Base-by-base conservation (phyloP, 257 asterid genomes). In the Solanum chilense region DNA sequence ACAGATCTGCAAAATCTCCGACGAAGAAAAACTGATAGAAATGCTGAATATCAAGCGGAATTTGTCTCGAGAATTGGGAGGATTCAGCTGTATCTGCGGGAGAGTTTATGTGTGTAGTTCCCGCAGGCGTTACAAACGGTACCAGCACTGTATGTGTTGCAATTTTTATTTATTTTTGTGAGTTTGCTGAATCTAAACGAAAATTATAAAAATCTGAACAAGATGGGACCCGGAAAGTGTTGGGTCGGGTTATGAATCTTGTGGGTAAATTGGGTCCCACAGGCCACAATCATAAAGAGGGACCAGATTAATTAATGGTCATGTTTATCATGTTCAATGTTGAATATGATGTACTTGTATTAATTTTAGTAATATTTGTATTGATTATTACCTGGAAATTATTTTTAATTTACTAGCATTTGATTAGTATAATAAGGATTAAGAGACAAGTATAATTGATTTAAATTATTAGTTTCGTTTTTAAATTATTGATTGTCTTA, bases 1-100 rank as follows among this genome's bases (percentile, higher is more conserved):
- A 29, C 88, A 90, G 92, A 90, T 90, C 92, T 71, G 85, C 20
- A 25, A 66, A 80, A 80, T 47, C 85, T 29, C 29, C 27, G 9
- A 78, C 58, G 29, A 25, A 42, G 10, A 23, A 8, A 4, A 44
- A 44, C 37, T 5, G 27, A 49, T 47, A 80, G 42, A 29, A 18
- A 80, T 47, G 29, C 56, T 1, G 69, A 33, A 49, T 80, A 29
- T 21, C 31, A 74, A 37, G n/a, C 39, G 8, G 16, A 73, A 35
- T 73, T 18, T 31, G 77, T 25, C 68, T 80, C 44, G 44, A 49
- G 85, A 80, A 80, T 80, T 47, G 68, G 18, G 85, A 47, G 44
- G 85, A 80, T 18, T 27, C 62, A 27, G 84, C 42, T 78, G 84
- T 1, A 45, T 78, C 84, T 78, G 66, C 84, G 84, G 84, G 42